Base-by-base conservation (phyloP, 129 eudicot species). In the Solidago caesia region DNA sequence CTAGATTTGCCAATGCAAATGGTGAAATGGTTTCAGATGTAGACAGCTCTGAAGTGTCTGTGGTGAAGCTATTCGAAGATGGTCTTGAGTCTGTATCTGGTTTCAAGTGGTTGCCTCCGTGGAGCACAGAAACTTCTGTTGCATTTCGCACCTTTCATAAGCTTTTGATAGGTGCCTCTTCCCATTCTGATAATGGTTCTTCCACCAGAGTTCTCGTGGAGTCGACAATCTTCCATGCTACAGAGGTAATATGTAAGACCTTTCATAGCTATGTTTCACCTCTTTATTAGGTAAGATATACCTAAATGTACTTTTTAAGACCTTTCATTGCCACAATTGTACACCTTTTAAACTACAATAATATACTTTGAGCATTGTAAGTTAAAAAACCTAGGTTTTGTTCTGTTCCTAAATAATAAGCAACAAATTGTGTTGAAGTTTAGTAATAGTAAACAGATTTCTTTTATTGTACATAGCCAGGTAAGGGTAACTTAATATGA, bases 41-140 rank as follows among this genome's bases (percentile, higher is more conserved):
- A n/a, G 78, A 25, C 21, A 70, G 68, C 56, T 79, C 81, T 42
- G 82, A 82, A 77, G 73, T 78, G 52, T 75, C 76, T 70, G 90
- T 79, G 75, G 96, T 80, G 80, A 93, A 82, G 85, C 81, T 88
- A 47, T 88, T 93, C 58, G 86, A 88, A 80, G 92, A 90, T 74
- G 96, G 91, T 45, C 93, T 93, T 78, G 82, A 90, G 53, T 88
- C 91, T 75, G 89, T 90, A 29, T 88, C 96, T 0, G 88, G 86
- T 74, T 93, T 83, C 70, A 90, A 93, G 82, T 93, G 97, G 97
- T 72, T 93, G 86, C 98, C 98, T 7, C 84, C 97, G 26, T 90
- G 97, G 97, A 93, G 97, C 82, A 81, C 92, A 1, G 98, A 93
- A 84, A 90, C 96, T 71, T 85, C 92, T 60, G 98, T 93, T 62